phyloP scores from a whole-genome alignment of 192 early-diverging fungal species.

The Pilaira anomala region DNA sequence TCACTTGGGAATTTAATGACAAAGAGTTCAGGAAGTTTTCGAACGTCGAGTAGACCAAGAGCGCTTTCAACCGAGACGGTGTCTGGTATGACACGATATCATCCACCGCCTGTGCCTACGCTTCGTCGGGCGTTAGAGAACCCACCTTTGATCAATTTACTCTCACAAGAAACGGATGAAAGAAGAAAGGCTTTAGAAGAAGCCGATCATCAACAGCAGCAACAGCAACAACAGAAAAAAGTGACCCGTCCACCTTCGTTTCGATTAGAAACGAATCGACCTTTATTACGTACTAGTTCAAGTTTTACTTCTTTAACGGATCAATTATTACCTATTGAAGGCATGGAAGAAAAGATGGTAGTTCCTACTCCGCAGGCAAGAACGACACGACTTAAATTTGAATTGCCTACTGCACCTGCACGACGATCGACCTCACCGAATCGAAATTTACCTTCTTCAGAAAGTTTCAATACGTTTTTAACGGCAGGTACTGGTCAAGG shows the following conservation, averaged over 20 bases:
- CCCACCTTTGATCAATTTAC: not conserved
- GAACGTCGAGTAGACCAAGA: constrained; percentile 1
- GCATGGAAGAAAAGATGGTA: not conserved
- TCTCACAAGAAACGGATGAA: constrained; percentile 5
- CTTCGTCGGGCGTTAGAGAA: not conserved
- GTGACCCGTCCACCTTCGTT: too few species aligned
- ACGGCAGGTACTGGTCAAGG: too few species aligned
- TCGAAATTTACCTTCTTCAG: not conserved
- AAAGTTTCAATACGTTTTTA: too few species aligned
- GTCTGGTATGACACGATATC: not conserved
- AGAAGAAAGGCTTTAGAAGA: constrained; percentile 1
- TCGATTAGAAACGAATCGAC: not conserved
- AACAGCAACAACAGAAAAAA: not conserved
- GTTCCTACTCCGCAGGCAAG: constrained; percentile 3
- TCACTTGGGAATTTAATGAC: constrained; percentile 9
- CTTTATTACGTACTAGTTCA: constrained; percentile 2
- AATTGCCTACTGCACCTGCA: constrained; percentile 16
- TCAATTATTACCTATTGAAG: constrained; percentile 20
- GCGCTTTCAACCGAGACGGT: not conserved
- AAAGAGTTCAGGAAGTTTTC: too few species aligned
- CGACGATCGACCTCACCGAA: constrained; percentile 12
- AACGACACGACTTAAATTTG: constrained; percentile 22
- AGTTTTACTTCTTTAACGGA: constrained; percentile 25
- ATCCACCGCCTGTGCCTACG: too few species aligned
- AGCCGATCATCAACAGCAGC: not conserved